Evolutionary conservation across 1,284 basidiomycete genomes (phyloP).

Genomic region (Paramarasmius palmivorus): DNA sequence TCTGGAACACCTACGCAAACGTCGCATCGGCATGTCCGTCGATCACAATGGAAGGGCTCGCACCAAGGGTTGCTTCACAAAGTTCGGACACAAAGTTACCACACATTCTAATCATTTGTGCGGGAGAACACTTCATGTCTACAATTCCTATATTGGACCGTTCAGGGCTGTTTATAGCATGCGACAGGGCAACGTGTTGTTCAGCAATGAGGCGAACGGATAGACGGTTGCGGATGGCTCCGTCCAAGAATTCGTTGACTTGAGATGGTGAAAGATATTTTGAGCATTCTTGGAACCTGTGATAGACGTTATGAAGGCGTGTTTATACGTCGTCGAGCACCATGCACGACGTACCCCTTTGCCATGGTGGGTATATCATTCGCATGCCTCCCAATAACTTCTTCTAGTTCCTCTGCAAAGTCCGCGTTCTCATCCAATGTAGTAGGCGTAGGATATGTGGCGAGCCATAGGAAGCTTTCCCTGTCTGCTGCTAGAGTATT

Average conservation of each 20-base stretch:
- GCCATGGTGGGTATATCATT: conserved; percentile 91
- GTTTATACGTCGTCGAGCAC: conserved; percentile 3
- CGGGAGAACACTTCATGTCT: conserved; percentile 67
- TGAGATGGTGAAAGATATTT: conserved; percentile 81
- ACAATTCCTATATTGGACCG: conserved; percentile 63
- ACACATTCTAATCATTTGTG: conserved; percentile 73
- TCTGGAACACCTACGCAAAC: conserved; percentile 62
- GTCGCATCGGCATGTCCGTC: conserved; percentile 72
- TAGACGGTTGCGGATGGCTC: conserved; percentile 84
- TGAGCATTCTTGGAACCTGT: conserved; percentile 83
- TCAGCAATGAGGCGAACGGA: conserved; percentile 90
- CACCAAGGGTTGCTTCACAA: conserved; percentile 85
- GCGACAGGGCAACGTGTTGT: conserved; percentile 85
- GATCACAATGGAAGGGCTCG: conserved; percentile 64
- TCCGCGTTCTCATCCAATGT: conserved; percentile 69
- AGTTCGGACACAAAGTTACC: conserved; percentile 81
- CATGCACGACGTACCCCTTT: conserved; percentile 73
- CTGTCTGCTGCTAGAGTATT: conserved; percentile 75
- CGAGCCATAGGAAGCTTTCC: conserved; percentile 73
- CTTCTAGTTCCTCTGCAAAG: conserved; percentile 69
- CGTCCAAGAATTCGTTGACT: conserved; percentile 80
- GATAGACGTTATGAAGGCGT: conserved; percentile 3
- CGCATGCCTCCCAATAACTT: conserved; percentile 76
- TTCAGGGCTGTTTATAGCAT: conserved; percentile 48
- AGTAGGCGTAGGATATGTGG: conserved; percentile 66